Conservation (phyloP, 495 filamentous ascomycete species). For the Lasiosphaeria miniovina region DNA sequence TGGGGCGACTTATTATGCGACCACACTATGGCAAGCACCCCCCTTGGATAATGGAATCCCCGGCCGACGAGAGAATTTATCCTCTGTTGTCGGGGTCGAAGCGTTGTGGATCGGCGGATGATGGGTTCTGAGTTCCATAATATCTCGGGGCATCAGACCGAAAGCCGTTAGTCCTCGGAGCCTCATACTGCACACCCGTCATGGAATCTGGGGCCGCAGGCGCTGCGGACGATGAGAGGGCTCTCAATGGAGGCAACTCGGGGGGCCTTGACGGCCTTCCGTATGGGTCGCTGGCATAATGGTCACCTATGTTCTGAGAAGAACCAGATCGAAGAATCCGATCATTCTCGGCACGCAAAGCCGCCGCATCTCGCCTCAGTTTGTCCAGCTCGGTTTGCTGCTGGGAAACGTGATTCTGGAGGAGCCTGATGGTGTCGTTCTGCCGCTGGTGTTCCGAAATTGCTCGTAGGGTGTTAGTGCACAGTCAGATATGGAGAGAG, state of each 20-base stretch:
- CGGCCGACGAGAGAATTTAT: too few relatives aligned
- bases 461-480: constrained; percentile 34
- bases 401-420: constrained; percentile 34
- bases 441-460: constrained; percentile 54
- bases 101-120: too few relatives aligned
- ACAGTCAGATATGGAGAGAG: neutral
- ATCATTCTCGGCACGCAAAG: constrained; percentile 36
- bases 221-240: constrained; percentile 25
- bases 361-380: constrained; percentile 45
- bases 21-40: too few relatives aligned
- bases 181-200: constrained; percentile 55
- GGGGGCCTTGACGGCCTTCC: constrained; percentile 26
- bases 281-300: constrained; percentile 15
- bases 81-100: too few relatives aligned
- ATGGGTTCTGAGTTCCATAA: constrained; percentile 1
- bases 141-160: constrained; percentile 24
- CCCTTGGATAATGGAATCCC: too few relatives aligned
- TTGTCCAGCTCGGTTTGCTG: constrained; percentile 44
- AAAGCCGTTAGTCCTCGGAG: constrained; percentile 29
- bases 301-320: constrained; percentile 20
- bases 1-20: too few relatives aligned
- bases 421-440: constrained; percentile 34
- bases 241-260: constrained; percentile 49
- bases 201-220: constrained; percentile 41
- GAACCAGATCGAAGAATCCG: constrained; percentile 4